These are phyloP conservation scores for Xylaria sp. DNA, from an alignment of 2,329 filamentous ascomycete genomes.

Conservation along the genomic window DNA sequence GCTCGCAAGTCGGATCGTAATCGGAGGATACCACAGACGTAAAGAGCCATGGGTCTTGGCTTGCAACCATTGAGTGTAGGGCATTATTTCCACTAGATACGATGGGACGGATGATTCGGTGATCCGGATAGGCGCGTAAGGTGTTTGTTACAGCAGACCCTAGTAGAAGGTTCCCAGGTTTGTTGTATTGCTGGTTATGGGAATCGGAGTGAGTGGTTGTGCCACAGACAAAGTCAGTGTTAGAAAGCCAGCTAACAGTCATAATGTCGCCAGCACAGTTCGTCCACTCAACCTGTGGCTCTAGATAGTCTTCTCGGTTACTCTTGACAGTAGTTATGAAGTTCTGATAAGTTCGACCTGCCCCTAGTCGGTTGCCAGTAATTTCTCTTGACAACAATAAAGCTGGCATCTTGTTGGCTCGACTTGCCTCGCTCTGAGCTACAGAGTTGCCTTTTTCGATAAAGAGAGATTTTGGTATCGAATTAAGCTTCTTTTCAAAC, in stretches of 20 bases:
- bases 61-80: conserved; percentile 64
- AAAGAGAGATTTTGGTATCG: conserved; percentile 44
- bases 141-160: conserved; percentile 59
- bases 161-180: conserved; percentile 68
- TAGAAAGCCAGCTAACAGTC: conserved; percentile 66
- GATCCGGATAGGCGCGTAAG: conserved; percentile 64
- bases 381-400: conserved; percentile 62
- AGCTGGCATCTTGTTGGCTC: conserved; percentile 50
- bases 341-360: conserved; percentile 55
- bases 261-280: conserved; percentile 71
- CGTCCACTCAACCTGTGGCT: conserved; percentile 64
- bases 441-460: conserved; percentile 49
- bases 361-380: conserved; percentile 56
- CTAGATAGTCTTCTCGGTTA: conserved; percentile 62
- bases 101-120: conserved; percentile 65
- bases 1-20: conserved; percentile 57
- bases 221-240: conserved; percentile 67
- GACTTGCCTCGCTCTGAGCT: conserved; percentile 42
- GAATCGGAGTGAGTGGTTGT: conserved; percentile 70
- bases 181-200: conserved; percentile 74
- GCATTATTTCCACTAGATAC: conserved; percentile 66
- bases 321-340: conserved; percentile 58
- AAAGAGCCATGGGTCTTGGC: conserved; percentile 71
- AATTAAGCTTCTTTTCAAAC: conserved; percentile 37
- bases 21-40: conserved; percentile 71